A percentile compares a stretch with the other conserved stretches of the same genome.
Conservation (phyloP, 306 rosid genomes). For the barrel medic (Medicago truncatula) region DNA sequence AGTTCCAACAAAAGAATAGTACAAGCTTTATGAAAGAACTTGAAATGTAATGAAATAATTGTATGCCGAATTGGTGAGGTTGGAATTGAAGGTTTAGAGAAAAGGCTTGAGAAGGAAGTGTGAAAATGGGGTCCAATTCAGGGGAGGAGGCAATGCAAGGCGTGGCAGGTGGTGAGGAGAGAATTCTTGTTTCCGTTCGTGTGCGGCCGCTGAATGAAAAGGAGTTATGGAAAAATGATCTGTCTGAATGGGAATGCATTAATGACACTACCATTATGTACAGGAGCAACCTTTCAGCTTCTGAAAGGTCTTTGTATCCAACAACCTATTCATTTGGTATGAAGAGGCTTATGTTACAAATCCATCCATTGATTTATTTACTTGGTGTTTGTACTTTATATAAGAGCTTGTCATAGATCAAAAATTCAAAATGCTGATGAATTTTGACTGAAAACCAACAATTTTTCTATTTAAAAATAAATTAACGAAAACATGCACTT, state of each 20-base stretch:
- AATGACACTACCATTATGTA: conserved; percentile 75
- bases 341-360: conserved; percentile 37
- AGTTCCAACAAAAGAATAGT: conserved; percentile 38
- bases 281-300: conserved; percentile 78
- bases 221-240: conserved; percentile 69
- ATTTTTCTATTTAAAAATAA: not conserved
- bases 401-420: not conserved
- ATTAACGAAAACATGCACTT: conserved; percentile 1
- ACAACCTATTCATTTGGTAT: conserved; percentile 86
- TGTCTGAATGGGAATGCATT: conserved; percentile 96
- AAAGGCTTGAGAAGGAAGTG: conserved; percentile 37
- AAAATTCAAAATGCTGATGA: not conserved
- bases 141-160: conserved; percentile 63
- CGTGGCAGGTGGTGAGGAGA: conserved; percentile 57
- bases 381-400: conserved; percentile 25
- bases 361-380: conserved; percentile 18
- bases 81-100: conserved; percentile 46
- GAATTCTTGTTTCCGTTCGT: conserved; percentile 86
- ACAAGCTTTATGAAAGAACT: conserved; percentile 35
- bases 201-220: conserved; percentile 82
- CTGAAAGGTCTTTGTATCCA: conserved; percentile 94
- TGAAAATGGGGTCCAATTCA: conserved; percentile 67
- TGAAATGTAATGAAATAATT: conserved; percentile 40
- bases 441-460: conserved; percentile 8
- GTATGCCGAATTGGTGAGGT: conserved; percentile 39